Evolutionary conservation across 139 green algal species (phyloP).

Genomic region (Diplosphaera chodatii): DNA sequence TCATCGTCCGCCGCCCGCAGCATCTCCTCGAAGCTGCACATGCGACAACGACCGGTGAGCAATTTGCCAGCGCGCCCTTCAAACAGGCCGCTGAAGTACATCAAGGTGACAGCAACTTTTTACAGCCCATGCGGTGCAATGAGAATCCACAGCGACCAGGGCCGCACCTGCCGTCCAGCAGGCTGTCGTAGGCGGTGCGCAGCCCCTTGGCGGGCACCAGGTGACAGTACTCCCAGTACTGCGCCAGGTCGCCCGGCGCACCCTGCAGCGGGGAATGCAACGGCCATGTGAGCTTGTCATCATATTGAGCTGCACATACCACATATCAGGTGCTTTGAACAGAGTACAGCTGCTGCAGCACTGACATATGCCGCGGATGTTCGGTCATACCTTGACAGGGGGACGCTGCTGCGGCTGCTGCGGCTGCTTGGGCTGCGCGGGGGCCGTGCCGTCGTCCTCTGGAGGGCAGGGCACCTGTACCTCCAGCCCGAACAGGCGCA

Average conservation of each 20-base stretch:
- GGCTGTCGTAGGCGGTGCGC: slow-evolving; percentile 24
- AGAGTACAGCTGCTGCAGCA: no score
- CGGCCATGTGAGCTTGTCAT: no score
- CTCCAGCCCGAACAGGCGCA: slow-evolving; percentile 60
- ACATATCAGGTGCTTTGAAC: no score
- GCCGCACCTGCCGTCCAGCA: slow-evolving; percentile 7
- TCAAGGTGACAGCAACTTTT: no score
- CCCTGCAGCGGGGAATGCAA: no score
- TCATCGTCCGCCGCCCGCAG: slow-evolving; percentile 38
- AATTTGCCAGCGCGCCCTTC: neutral
- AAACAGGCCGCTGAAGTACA: no score
- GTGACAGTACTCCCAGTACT: slow-evolving; percentile 70
- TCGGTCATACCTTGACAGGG: neutral
- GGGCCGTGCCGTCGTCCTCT: neutral
- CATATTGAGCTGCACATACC: no score
- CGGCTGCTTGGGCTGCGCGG: slow-evolving; percentile 1
- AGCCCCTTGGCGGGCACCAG: slow-evolving; percentile 54
- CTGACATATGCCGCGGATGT: no score
- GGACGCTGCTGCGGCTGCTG: slow-evolving; percentile 11
- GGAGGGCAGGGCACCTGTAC: slow-evolving; percentile 37
- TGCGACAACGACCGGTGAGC: no score
- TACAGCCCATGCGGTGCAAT: no score
- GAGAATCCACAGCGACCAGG: neutral
- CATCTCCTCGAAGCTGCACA: slow-evolving; percentile 49
- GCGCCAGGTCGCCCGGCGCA: slow-evolving; percentile 37